phyloP scores from a whole-genome alignment of 495 filamentous ascomycete species.

The Emericellopsis terricola region DNA sequence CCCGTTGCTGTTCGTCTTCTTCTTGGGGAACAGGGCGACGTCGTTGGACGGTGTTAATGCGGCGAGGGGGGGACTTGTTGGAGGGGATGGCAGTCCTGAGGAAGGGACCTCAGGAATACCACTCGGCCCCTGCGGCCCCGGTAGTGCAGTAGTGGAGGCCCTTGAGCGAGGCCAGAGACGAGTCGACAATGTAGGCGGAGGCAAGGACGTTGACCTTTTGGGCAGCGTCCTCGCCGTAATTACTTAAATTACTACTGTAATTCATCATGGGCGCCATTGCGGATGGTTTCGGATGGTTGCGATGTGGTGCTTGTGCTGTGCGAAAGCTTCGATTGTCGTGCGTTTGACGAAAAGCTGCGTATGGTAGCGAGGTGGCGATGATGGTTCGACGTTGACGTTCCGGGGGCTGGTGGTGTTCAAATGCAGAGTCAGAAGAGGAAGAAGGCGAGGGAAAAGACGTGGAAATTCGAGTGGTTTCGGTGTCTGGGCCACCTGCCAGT shows the following conservation, averaged over 20 bases:
- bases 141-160: constrained; percentile 94
- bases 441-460: too few species aligned
- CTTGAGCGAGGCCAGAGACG: constrained; percentile 28
- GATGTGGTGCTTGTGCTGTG: too few species aligned
- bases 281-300: too few species aligned
- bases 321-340: too few species aligned
- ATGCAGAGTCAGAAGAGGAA: too few species aligned
- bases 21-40: constrained; percentile 37
- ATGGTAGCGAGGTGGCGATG: too few species aligned
- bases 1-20: constrained; percentile 17
- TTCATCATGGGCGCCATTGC: constrained; percentile 44
- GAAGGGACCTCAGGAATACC: constrained; percentile 94
- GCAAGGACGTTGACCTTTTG: constrained; percentile 54
- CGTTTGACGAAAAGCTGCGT: too few species aligned
- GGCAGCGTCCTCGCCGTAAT: constrained; percentile 39
- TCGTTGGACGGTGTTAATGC: constrained; percentile 40
- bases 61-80: constrained; percentile 69
- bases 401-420: too few species aligned
- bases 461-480: too few species aligned
- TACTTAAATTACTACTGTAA: constrained; percentile 50
- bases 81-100: constrained; percentile 51
- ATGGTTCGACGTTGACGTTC: too few species aligned
- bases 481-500: too few species aligned
- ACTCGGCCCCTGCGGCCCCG: constrained; percentile 49
- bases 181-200: constrained; percentile 63